Percentiles rank a stretch among this genome's conserved stretches.
These are phyloP conservation scores for Hypoxylon sp. DNA, from an alignment of 2,329 filamentous ascomycete species.

Conservation along the genomic window DNA sequence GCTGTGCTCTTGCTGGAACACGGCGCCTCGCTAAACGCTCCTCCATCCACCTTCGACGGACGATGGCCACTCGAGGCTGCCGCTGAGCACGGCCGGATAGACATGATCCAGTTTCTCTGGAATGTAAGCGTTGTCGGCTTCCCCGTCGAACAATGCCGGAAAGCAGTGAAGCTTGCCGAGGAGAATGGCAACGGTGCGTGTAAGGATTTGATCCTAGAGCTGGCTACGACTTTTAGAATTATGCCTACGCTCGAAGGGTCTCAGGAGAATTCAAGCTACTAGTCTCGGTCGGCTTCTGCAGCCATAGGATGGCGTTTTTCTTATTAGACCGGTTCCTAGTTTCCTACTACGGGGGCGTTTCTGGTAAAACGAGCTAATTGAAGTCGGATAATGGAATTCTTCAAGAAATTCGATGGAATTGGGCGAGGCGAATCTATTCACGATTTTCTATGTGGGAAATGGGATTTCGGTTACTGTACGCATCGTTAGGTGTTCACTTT, in stretches of 20 bases:
- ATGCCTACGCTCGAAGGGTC: constrained; percentile 26
- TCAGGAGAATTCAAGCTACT: not conserved
- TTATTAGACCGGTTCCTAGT: not conserved
- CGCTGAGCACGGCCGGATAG: constrained; percentile 41
- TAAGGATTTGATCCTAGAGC: constrained; percentile 30
- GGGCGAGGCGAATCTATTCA: too few relatives aligned
- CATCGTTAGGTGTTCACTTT: not conserved
- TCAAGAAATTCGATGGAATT: not conserved
- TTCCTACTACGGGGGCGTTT: not conserved
- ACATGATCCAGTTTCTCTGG: constrained; percentile 44
- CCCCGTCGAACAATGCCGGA: constrained; percentile 28
- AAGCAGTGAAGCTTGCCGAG: constrained; percentile 37
- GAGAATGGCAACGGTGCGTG: constrained; percentile 33
- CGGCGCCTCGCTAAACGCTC: constrained; percentile 21
- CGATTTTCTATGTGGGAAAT: not conserved
- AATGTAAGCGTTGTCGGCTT: constrained; percentile 25
- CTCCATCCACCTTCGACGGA: constrained; percentile 30
- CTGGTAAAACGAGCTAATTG: not conserved
- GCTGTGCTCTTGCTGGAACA: constrained; percentile 29
- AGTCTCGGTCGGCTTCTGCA: not conserved
- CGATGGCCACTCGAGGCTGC: constrained; percentile 45
- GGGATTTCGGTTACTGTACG: not conserved
- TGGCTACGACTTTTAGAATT: constrained; percentile 24
- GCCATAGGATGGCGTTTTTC: not conserved
- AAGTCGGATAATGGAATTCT: not conserved